Conservation (phyloP, 176 grass and related monocot genomes). For the Alloteropsis semialata region DNA sequence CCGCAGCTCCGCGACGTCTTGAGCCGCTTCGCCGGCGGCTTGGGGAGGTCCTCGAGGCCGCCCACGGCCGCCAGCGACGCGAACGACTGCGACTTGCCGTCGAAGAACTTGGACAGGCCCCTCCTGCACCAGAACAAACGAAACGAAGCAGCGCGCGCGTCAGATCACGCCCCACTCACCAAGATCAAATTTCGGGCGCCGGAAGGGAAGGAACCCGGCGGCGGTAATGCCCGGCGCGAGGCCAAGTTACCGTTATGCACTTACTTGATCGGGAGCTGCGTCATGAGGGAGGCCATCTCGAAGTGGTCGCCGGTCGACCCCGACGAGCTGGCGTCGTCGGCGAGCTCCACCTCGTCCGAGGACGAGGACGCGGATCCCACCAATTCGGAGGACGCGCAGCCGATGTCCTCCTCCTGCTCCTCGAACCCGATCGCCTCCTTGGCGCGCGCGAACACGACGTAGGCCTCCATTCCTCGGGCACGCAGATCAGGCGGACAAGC, state of each 20-base stretch:
- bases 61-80: slow-evolving; percentile 53
- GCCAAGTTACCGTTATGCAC: not conserved
- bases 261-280: slow-evolving; percentile 68
- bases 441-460: slow-evolving; percentile 22
- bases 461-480: slow-evolving; percentile 31
- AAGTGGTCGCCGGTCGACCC: slow-evolving; percentile 32
- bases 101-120: slow-evolving; percentile 68
- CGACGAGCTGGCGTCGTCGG: slow-evolving; percentile 54
- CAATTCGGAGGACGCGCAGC: slow-evolving; percentile 35
- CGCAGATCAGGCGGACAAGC: not conserved
- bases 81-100: slow-evolving; percentile 85
- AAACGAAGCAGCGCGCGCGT: slow-evolving; percentile 1
- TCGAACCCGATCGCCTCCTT: not conserved
- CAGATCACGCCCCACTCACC: not conserved
- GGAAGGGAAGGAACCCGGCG: not conserved
- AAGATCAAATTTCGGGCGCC: not conserved
- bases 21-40: slow-evolving; percentile 51
- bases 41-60: slow-evolving; percentile 57
- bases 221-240: not conserved
- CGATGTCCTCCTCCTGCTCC: slow-evolving; percentile 55
- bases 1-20: slow-evolving; percentile 57
- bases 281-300: slow-evolving; percentile 70
- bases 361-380: slow-evolving; percentile 33
- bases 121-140: slow-evolving; percentile 36
- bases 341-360: slow-evolving; percentile 39